Percentiles rank a stretch among this genome's conserved stretches.
Conservation (phyloP, 1,139 yeast genomes). For the Saccharomyces hybrid region DNA sequence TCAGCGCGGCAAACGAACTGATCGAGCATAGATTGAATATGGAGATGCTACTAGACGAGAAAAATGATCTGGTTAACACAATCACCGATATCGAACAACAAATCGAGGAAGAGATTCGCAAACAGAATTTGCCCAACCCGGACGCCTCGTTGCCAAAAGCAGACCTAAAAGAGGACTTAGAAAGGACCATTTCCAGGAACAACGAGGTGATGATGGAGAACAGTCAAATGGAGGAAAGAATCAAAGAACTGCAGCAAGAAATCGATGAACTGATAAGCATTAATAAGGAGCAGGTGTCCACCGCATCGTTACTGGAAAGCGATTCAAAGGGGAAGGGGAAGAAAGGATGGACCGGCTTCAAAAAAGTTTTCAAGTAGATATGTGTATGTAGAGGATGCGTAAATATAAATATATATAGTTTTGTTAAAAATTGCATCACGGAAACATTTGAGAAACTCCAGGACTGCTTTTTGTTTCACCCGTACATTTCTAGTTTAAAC, state of each 20-base stretch:
- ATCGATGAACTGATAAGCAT: conserved; percentile 22
- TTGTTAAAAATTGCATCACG: background rate
- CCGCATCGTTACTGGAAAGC: conserved; percentile 4
- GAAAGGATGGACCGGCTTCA: conserved; percentile 12
- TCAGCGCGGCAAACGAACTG: conserved; percentile 64
- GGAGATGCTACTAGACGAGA: conserved; percentile 58
- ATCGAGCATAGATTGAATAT: conserved; percentile 52
- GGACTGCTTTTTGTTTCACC: background rate
- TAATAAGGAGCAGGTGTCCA: conserved; percentile 18
- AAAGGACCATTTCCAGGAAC: conserved; percentile 49
- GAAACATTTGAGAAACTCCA: background rate
- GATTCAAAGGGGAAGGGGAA: conserved; percentile 4
- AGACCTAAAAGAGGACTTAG: conserved; percentile 36
- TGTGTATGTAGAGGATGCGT: too few species aligned
- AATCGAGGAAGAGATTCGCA: conserved; percentile 25
- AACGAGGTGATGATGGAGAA: conserved; percentile 47
- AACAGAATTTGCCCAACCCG: conserved; percentile 25
- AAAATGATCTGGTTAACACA: conserved; percentile 46
- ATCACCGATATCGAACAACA: conserved; percentile 40
- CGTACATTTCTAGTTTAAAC: background rate
- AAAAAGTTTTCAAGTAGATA: conserved; percentile 11
- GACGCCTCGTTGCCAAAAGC: conserved; percentile 28
- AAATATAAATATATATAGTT: too few species aligned
- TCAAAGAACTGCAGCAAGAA: conserved; percentile 9
- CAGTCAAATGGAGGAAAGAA: conserved; percentile 41